phyloP scores from a whole-genome alignment of 805 yeast species.

The Metschnikowia santaceciliae region DNA sequence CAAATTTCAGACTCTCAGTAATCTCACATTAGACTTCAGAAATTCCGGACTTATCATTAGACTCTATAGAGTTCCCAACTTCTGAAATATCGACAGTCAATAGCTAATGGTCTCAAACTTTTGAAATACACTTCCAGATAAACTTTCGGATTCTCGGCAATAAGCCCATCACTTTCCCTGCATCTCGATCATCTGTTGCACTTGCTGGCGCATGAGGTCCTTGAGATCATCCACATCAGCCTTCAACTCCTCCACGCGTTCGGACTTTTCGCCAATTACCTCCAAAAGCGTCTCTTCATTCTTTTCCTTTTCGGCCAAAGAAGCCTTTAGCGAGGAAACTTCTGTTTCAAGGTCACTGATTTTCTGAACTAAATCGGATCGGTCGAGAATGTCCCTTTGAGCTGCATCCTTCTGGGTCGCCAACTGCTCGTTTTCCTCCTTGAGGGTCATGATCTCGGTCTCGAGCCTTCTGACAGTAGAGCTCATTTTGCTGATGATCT shows the following conservation, averaged over 20 bases:
- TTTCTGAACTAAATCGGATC: slow-evolving; percentile 23
- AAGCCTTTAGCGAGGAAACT: slow-evolving; percentile 24
- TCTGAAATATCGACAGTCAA: too few species aligned
- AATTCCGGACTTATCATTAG: too few species aligned
- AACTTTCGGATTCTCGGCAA: too few species aligned
- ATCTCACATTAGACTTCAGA: too few species aligned
- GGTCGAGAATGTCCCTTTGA: slow-evolving; percentile 61
- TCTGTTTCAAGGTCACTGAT: slow-evolving; percentile 26
- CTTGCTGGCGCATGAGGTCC: slow-evolving; percentile 76
- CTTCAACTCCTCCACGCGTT: slow-evolving; percentile 74
- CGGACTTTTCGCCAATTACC: slow-evolving; percentile 82
- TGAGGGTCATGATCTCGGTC: slow-evolving; percentile 62
- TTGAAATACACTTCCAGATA: too few species aligned
- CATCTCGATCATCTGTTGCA: slow-evolving; percentile 63
- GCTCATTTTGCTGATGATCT: slow-evolving; percentile 69
- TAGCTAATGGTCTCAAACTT: too few species aligned
- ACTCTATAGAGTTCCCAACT: too few species aligned
- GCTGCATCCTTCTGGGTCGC: slow-evolving; percentile 58
- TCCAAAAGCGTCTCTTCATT: slow-evolving; percentile 59
- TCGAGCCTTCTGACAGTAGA: slow-evolving; percentile 76
- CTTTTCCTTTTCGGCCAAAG: slow-evolving; percentile 32
- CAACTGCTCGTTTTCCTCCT: slow-evolving; percentile 57
- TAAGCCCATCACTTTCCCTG: slow-evolving; percentile 1
- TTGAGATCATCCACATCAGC: slow-evolving; percentile 90
- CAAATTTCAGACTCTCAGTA: too few species aligned